Evolutionary conservation across 1,284 basidiomycete species (phyloP).

Genomic region (Phellopilus nigrolimitatus): DNA sequence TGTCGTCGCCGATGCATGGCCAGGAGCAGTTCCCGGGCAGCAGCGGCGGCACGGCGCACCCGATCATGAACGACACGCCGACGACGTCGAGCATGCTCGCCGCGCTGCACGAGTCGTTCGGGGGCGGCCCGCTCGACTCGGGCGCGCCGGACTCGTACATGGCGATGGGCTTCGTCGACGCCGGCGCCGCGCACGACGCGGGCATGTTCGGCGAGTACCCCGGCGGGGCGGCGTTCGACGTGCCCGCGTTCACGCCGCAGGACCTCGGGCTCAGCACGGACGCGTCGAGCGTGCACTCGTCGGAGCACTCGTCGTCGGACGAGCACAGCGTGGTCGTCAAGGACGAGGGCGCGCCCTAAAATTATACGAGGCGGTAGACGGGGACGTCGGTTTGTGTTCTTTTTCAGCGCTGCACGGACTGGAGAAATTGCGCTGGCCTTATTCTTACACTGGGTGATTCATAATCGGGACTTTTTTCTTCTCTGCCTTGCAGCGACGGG

Average conservation of each 20-base stretch:
- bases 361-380: too few relatives aligned
- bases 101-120: conserved; percentile 70
- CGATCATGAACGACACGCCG: conserved; percentile 63
- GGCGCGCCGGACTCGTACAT: conserved; percentile 57
- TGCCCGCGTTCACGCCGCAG: conserved; percentile 55
- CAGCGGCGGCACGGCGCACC: conserved; percentile 30
- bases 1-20: conserved; percentile 77
- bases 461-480: conserved; percentile 4
- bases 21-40: conserved; percentile 70
- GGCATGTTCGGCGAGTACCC: conserved; percentile 38
- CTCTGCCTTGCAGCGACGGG: neutral
- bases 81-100: conserved; percentile 86
- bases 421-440: conserved; percentile 2
- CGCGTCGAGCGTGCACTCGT: conserved; percentile 25
- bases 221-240: conserved; percentile 65
- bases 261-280: conserved; percentile 55
- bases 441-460: conserved; percentile 12
- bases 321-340: conserved; percentile 41
- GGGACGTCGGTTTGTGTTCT: neutral
- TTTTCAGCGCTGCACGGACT: neutral
- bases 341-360: conserved; percentile 34
- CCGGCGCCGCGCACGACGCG: conserved; percentile 56
- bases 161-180: conserved; percentile 37
- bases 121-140: conserved; percentile 58
- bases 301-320: conserved; percentile 34